phyloP scores from a whole-genome alignment of 2,329 filamentous ascomycete species.

The Claviceps sorghi region DNA sequence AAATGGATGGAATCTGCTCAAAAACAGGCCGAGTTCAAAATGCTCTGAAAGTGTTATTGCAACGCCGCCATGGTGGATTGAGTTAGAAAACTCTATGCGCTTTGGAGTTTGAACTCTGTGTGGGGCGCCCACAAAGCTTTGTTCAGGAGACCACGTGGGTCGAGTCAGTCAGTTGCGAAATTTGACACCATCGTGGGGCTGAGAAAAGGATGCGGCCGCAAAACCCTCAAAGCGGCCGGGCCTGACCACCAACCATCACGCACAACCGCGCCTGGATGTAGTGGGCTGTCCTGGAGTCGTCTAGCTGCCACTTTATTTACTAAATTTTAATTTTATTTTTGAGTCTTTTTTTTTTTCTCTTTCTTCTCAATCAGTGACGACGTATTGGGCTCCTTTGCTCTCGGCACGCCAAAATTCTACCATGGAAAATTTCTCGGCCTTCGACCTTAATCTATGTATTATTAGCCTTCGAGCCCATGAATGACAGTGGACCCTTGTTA shows the following conservation, averaged over 20 bases:
- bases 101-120: background rate
- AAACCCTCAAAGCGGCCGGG: background rate
- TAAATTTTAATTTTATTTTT: background rate
- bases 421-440: background rate
- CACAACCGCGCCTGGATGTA: background rate
- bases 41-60: background rate
- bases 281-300: background rate
- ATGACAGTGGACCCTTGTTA: too few species aligned
- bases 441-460: too few species aligned
- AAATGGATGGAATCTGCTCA: background rate
- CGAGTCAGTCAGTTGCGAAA: slow-evolving; percentile 1
- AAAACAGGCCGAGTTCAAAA: background rate
- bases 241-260: background rate
- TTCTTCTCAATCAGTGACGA: background rate
- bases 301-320: too few species aligned
- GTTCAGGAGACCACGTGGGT: slow-evolving; percentile 5
- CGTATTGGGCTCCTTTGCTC: too few species aligned
- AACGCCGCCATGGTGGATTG: background rate
- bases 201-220: background rate
- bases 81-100: background rate
- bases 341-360: background rate
- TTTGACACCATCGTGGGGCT: slow-evolving; percentile 6
- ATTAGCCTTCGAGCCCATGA: too few species aligned
- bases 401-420: too few species aligned
- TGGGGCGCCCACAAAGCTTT: background rate